Percentiles rank a stretch among this genome's conserved stretches.
These are phyloP conservation scores for Daldinia childiae DNA, from an alignment of 495 filamentous ascomycete genomes.

Conservation along the genomic window DNA sequence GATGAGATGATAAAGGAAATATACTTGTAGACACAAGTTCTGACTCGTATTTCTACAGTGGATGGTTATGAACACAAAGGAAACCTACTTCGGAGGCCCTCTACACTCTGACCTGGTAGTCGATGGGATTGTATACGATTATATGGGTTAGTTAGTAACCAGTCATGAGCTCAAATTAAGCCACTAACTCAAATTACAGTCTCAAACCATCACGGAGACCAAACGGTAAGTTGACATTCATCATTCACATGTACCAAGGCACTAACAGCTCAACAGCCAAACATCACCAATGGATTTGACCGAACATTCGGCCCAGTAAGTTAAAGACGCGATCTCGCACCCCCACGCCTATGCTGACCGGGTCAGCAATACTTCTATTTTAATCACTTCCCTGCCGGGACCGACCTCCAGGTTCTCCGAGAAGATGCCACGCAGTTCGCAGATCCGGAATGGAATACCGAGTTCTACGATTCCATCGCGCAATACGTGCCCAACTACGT, in stretches of 20 bases:
- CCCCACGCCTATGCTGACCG: neutral
- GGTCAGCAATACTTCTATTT: constrained; percentile 63
- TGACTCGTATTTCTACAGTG: constrained; percentile 43
- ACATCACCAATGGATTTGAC: constrained; percentile 68
- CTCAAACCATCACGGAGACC: constrained; percentile 67
- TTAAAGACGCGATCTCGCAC: neutral
- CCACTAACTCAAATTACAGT: constrained; percentile 43
- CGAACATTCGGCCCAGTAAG: constrained; percentile 63
- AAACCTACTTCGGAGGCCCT: constrained; percentile 67
- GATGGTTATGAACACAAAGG: constrained; percentile 68
- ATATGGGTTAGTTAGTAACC: constrained; percentile 41
- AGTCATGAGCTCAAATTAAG: neutral
- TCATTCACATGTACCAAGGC: neutral
- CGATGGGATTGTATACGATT: constrained; percentile 61
- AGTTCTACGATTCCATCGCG: constrained; percentile 67
- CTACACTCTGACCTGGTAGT: constrained; percentile 65
- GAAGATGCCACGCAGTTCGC: constrained; percentile 59
- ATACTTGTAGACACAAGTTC: neutral
- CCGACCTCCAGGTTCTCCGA: constrained; percentile 54
- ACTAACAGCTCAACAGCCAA: constrained; percentile 49
- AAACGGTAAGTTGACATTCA: constrained; percentile 46
- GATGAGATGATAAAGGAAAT: neutral
- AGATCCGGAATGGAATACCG: constrained; percentile 59
- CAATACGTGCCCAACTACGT: constrained; percentile 63
- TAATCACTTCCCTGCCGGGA: constrained; percentile 59